phyloP scores from a whole-genome alignment of 148 eudicot species.

The Pharnaceum exiguum region DNA sequence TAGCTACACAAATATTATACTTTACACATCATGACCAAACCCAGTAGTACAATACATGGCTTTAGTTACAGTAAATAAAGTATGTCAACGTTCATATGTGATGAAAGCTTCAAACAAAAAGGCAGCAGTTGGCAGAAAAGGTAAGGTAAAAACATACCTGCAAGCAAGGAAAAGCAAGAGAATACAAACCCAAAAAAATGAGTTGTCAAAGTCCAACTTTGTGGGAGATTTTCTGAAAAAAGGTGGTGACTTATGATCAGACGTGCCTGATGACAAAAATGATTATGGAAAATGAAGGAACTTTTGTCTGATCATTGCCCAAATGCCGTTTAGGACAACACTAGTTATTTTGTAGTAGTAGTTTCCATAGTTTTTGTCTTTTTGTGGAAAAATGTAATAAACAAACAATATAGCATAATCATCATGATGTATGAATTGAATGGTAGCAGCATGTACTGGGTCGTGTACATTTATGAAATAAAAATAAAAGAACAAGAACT shows the following conservation, averaged over 20 bases:
- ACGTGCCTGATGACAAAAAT: background rate
- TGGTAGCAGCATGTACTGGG: background rate
- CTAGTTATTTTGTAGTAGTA: no score
- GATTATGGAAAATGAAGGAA: background rate
- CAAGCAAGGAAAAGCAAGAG: conserved; percentile 14
- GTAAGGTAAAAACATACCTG: conserved; percentile 13
- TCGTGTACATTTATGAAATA: no score
- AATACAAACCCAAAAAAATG: background rate
- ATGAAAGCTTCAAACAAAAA: conserved; percentile 6
- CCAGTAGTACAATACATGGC: conserved; percentile 6
- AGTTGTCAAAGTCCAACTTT: conserved; percentile 23
- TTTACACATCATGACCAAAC: background rate
- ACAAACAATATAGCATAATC: no score
- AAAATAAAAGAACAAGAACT: background rate
- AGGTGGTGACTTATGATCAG: conserved; percentile 12
- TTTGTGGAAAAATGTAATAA: background rate
- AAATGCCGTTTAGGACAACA: conserved; percentile 1
- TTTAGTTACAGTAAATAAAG: background rate
- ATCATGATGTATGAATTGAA: background rate
- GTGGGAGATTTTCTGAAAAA: conserved; percentile 2
- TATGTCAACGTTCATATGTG: conserved; percentile 20
- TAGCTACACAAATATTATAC: background rate
- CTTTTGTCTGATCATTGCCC: conserved; percentile 24
- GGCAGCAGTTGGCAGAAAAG: conserved; percentile 22
- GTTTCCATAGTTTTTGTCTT: background rate